Percentiles rank a stretch among this genome's conserved stretches.
Conservation (phyloP, 73 alveolate genomes). For the Uronychia setigera region DNA sequence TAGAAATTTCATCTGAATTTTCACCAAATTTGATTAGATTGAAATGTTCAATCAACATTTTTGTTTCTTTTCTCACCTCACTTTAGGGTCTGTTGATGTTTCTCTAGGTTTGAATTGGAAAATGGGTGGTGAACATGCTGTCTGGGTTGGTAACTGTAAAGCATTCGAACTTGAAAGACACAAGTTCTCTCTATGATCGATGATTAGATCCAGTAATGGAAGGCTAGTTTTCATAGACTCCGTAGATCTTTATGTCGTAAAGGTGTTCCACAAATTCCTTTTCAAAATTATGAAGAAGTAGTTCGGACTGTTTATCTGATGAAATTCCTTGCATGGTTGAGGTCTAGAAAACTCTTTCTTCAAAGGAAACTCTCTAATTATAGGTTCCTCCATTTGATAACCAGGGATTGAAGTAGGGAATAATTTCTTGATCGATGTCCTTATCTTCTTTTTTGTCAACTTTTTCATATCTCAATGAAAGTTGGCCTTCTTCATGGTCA, state of each 20-base stretch:
- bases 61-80: background rate
- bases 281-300: background rate
- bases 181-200: background rate
- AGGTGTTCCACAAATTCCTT: conserved; percentile 25
- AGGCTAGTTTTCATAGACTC: background rate
- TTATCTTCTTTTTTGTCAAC: background rate
- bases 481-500: background rate
- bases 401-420: background rate
- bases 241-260: conserved; percentile 37
- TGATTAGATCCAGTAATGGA: background rate
- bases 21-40: background rate
- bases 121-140: background rate
- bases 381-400: no score
- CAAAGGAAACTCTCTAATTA: no score
- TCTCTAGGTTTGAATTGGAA: background rate
- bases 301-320: background rate
- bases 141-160: conserved; percentile 50
- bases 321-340: background rate
- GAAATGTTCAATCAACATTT: background rate
- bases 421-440: background rate
- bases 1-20: background rate
- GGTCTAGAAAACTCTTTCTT: background rate
- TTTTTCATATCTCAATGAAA: background rate
- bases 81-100: background rate
- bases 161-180: conserved; percentile 25